phyloP scores from a whole-genome alignment of 2,329 filamentous ascomycete species.

The Calonectria pauciramosa region DNA sequence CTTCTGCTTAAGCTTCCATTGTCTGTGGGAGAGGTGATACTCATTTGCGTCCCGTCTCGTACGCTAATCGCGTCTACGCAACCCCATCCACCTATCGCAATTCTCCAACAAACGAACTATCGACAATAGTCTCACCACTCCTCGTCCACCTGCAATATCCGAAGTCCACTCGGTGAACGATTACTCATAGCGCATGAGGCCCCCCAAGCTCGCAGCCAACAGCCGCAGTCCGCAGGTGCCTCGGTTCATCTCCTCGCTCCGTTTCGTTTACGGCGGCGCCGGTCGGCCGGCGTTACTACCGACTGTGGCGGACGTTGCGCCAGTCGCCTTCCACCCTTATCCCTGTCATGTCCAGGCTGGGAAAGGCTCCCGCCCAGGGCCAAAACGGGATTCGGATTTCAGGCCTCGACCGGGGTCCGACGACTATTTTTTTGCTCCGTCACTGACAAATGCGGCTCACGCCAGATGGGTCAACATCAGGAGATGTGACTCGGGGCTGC shows the following conservation, averaged over 20 bases:
- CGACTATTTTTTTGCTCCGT: constrained; percentile 9
- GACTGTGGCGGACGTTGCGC: constrained; percentile 14
- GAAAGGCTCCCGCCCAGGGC: background rate
- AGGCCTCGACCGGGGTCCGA: constrained; percentile 17
- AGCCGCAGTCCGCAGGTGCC: background rate
- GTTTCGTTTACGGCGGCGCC: constrained; percentile 7
- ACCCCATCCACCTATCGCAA: background rate
- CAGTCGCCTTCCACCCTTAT: background rate
- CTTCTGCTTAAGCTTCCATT: background rate
- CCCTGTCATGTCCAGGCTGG: constrained; percentile 4
- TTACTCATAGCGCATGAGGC: background rate
- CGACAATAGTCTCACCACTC: constrained; percentile 16
- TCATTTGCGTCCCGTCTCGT: background rate
- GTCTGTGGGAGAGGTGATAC: background rate
- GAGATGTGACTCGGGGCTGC: constrained; percentile 19
- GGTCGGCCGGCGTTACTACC: constrained; percentile 22
- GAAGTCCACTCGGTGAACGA: background rate
- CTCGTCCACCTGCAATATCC: constrained; percentile 2
- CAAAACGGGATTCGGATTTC: constrained; percentile 33
- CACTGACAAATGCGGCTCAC: constrained; percentile 16
- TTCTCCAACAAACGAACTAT: background rate
- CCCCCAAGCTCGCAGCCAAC: constrained; percentile 1
- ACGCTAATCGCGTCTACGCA: background rate
- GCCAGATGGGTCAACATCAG: constrained; percentile 29
- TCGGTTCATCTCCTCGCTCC: constrained; percentile 9